Evolutionary conservation across 78 protist species (phyloP), one percentile per base, ranked within the genome.

Genomic region (Dictyostelium intermedium): DNA sequence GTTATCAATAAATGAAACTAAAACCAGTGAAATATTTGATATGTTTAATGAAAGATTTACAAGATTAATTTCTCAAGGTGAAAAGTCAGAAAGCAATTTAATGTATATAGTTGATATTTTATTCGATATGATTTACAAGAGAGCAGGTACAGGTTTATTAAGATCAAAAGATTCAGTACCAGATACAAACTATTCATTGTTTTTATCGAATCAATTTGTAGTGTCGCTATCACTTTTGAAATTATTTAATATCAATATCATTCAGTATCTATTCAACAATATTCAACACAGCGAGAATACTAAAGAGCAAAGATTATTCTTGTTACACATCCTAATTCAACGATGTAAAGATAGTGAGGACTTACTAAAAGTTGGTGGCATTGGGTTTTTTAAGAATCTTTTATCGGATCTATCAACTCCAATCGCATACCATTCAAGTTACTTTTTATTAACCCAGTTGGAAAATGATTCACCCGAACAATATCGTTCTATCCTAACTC

Each of bases 401-500:
- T 53, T 89, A 8, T 30, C 47, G 1, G 94, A 89, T 80, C 37
- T 74, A 18, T 56, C 61, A 63, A 89, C 87, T 30, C 94, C 34
- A 45, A 80, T 89, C 35, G 87, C 94, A 2, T 89, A 89, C 27
- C 94, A 89, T 45, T 43, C 87, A 9, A 89, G 94, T 89, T 89
- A 89, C 94, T 89, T 89, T 80, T 89, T 89, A 81, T 32, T 89
- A 3, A 81, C 94, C 37, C 94, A 89, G 81, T 47, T 89, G 76
- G 94, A 89, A 80, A 41, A 85, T 16, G 94, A 89, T n/a, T 61
- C 81, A 45, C 94, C 94, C 18, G 94, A 80, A 63, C 87, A 89
- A 66, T 89, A 89, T 80, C 25, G 94, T 69, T n/a, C 84, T 7
- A 89, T 89, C 27, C 41, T 89, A 23, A 60, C 76, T 27, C 37